A percentile compares a stretch with the other conserved stretches of the same genome.
These are phyloP conservation scores for Sarcomyxa edulis DNA, from an alignment of 768 basidiomycete species.

Conservation along the genomic window DNA sequence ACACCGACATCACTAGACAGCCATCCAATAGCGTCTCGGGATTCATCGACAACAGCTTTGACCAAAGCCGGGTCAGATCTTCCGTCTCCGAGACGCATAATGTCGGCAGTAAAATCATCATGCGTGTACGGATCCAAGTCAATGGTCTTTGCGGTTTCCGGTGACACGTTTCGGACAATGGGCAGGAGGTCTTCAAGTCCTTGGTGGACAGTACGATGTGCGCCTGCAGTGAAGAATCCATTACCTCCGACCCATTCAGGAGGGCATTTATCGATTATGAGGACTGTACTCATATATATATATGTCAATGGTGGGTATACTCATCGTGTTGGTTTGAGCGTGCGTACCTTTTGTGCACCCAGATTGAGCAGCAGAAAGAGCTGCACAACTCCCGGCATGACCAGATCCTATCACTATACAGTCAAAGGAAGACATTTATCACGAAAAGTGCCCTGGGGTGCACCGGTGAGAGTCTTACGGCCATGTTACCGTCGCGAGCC, in stretches of 20 bases:
- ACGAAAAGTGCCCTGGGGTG: too few species aligned
- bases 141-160: constrained; percentile 37
- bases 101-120: constrained; percentile 49
- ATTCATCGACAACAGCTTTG: constrained; percentile 44
- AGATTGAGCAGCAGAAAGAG: constrained; percentile 51
- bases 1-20: constrained; percentile 43
- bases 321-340: constrained; percentile 1
- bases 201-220: constrained; percentile 56
- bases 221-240: constrained; percentile 69
- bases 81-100: constrained; percentile 53
- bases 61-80: constrained; percentile 47
- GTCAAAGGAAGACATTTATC: too few species aligned
- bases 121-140: constrained; percentile 57
- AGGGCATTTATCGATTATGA: constrained; percentile 64
- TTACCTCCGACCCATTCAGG: constrained; percentile 64
- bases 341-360: constrained; percentile 46
- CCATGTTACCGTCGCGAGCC: too few species aligned
- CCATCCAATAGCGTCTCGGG: constrained; percentile 55
- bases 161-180: constrained; percentile 42
- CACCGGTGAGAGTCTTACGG: too few species aligned
- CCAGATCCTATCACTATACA: constrained; percentile 64
- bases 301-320: constrained; percentile 1
- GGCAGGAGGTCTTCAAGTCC: constrained; percentile 58
- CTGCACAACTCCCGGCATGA: constrained; percentile 64
- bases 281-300: constrained; percentile 29